These are phyloP conservation scores for Chlorella variabilis DNA, from an alignment of 163 green algal genomes.

Conservation along the genomic window DNA sequence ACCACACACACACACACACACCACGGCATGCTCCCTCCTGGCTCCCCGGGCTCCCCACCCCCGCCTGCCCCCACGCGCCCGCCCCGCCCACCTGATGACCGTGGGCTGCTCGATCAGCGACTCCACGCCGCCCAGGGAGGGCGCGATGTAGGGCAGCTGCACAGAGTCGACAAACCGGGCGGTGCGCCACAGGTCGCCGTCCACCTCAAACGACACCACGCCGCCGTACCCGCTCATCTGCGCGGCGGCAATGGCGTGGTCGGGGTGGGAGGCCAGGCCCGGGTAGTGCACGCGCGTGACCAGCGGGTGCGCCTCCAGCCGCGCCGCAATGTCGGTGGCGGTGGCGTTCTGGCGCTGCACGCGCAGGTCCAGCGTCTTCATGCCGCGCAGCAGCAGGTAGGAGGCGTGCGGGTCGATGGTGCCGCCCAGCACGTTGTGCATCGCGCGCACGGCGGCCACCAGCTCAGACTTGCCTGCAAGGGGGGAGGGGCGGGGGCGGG, in stretches of 20 bases:
- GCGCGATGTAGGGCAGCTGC: conserved; percentile 97
- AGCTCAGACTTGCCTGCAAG: conserved; percentile 58
- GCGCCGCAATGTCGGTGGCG: conserved; percentile 82
- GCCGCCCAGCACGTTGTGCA: conserved; percentile 96
- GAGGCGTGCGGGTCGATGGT: conserved; percentile 96
- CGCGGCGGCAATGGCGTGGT: conserved; percentile 91
- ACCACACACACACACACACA: neutral
- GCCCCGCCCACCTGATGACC: conserved; percentile 88
- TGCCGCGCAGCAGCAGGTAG: conserved; percentile 97
- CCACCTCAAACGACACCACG: conserved; percentile 97
- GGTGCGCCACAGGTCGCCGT: conserved; percentile 92
- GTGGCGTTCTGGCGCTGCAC: conserved; percentile 79
- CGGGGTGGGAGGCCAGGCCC: conserved; percentile 89
- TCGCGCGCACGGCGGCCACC: conserved; percentile 66
- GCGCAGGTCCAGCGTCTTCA: conserved; percentile 97
- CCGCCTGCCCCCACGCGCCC: conserved; percentile 11
- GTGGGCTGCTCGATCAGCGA: conserved; percentile 98
- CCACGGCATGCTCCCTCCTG: neutral
- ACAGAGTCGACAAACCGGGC: conserved; percentile 94
- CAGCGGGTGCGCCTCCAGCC: conserved; percentile 89
- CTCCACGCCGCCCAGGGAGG: conserved; percentile 96
- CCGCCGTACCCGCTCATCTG: conserved; percentile 98
- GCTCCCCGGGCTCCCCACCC: neutral
- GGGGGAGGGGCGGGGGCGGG: neutral
- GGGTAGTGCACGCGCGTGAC: conserved; percentile 83